Conservation (phyloP, 1,139 yeast species). For the Lodderomyces elongisporus region DNA sequence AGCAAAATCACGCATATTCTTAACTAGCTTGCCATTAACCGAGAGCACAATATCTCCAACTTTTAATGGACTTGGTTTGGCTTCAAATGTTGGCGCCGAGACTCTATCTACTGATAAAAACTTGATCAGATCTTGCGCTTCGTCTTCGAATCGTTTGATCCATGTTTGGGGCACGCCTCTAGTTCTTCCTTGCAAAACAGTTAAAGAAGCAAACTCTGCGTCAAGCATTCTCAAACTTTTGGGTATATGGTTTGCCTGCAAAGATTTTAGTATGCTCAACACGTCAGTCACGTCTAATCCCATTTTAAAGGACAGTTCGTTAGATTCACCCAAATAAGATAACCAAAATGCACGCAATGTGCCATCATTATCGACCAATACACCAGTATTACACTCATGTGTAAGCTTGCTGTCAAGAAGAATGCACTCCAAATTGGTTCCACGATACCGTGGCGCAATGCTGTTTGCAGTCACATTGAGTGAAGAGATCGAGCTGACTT, state of each 20-base stretch:
- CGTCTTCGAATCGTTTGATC: conserved; percentile 64
- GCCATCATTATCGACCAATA: conserved; percentile 74
- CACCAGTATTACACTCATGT: conserved; percentile 75
- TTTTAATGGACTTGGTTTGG: conserved; percentile 29
- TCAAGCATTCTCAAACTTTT: conserved; percentile 62
- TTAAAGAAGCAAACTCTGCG: conserved; percentile 67
- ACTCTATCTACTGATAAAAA: conserved; percentile 69
- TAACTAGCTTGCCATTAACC: conserved; percentile 60
- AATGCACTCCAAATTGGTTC: conserved; percentile 75
- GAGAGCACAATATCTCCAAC: conserved; percentile 73
- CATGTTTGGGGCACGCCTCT: conserved; percentile 83
- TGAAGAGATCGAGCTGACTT: conserved; percentile 71
- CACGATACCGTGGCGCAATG: conserved; percentile 75
- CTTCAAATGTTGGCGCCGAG: conserved; percentile 42
- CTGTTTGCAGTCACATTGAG: conserved; percentile 68
- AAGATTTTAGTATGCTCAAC: conserved; percentile 47
- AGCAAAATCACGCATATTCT: conserved; percentile 62
- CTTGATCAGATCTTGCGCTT: conserved; percentile 58
- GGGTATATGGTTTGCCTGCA: conserved; percentile 51
- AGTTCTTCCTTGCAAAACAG: conserved; percentile 73
- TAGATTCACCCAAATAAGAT: conserved; percentile 69
- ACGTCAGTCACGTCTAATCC: conserved; percentile 77
- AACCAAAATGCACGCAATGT: conserved; percentile 81
- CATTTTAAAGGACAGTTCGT: conserved; percentile 65
- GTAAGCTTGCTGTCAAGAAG: conserved; percentile 70